phyloP scores from a whole-genome alignment of 441 rosid genomes.

The Populus hybrid region DNA sequence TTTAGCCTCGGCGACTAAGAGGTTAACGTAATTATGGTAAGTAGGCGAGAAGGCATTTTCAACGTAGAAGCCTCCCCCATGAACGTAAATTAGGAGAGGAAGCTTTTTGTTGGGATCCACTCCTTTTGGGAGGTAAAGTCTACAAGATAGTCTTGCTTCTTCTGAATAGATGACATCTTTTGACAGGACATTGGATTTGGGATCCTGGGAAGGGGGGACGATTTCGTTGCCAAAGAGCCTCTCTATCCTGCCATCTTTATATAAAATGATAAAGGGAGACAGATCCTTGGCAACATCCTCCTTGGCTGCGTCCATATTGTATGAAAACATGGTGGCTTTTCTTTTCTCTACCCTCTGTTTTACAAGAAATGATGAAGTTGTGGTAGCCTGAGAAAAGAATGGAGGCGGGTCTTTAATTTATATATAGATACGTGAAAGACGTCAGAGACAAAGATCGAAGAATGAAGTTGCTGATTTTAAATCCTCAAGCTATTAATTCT shows the following conservation, averaged over 20 bases:
- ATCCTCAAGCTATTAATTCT: too few relatives aligned
- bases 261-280: conserved; percentile 30
- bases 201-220: conserved; percentile 40
- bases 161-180: conserved; percentile 45
- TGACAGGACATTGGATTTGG: conserved; percentile 39
- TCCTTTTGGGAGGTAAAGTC: conserved; percentile 33
- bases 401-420: not conserved
- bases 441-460: not conserved
- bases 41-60: conserved; percentile 19
- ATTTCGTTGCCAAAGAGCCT: conserved; percentile 33
- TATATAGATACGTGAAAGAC: not conserved
- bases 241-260: conserved; percentile 44
- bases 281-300: conserved; percentile 35
- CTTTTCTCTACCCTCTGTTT: not conserved
- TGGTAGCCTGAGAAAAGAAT: not conserved
- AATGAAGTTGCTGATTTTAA: too few relatives aligned
- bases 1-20: conserved; percentile 16
- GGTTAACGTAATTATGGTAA: conserved; percentile 12
- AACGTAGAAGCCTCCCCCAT: conserved; percentile 37
- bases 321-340: not conserved
- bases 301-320: conserved; percentile 9
- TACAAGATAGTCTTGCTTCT: conserved; percentile 30
- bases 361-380: not conserved
- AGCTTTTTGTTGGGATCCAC: conserved; percentile 16
- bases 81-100: conserved; percentile 33